Conservation (phyloP, 1,139 yeast species). For the Geotrichum australiense region DNA sequence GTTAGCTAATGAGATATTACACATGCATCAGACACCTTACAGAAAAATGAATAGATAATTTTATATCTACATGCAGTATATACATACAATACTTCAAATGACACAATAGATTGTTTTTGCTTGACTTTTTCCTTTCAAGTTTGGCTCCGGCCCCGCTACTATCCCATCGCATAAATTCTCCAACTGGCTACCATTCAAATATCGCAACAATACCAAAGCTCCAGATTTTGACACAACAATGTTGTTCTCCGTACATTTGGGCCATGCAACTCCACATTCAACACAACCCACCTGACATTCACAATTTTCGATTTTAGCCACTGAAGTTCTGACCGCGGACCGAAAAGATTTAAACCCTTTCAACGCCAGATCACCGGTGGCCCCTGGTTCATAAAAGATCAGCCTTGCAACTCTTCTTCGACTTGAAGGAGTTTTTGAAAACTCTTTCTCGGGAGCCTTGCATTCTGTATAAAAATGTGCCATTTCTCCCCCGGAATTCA, state of each 20-base stretch:
- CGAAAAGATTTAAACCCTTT: constrained; percentile 76
- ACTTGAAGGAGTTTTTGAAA: constrained; percentile 55
- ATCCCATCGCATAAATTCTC: constrained; percentile 30
- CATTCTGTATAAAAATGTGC: constrained; percentile 87
- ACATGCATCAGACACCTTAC: no score
- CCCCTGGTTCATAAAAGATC: constrained; percentile 68
- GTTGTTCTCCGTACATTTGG: constrained; percentile 73
- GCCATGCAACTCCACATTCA: constrained; percentile 56
- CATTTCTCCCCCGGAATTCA: constrained; percentile 42
- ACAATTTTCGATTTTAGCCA: constrained; percentile 55
- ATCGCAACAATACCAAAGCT: constrained; percentile 61
- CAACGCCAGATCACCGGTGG: constrained; percentile 46
- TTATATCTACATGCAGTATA: no score
- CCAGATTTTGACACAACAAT: constrained; percentile 84
- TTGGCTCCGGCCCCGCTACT: constrained; percentile 77
- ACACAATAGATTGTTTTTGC: constrained; percentile 46
- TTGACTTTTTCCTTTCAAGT: constrained; percentile 52
- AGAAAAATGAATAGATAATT: no score
- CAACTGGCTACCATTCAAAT: constrained; percentile 32
- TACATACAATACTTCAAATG: neutral
- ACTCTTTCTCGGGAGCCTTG: constrained; percentile 94
- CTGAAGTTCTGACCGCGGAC: constrained; percentile 53
- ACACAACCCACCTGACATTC: constrained; percentile 83
- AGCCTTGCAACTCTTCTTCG: constrained; percentile 81
- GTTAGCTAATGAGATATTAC: no score